Evolutionary conservation across 2,329 filamentous ascomycete genomes (phyloP).

Genomic region (Periconia digitata): DNA sequence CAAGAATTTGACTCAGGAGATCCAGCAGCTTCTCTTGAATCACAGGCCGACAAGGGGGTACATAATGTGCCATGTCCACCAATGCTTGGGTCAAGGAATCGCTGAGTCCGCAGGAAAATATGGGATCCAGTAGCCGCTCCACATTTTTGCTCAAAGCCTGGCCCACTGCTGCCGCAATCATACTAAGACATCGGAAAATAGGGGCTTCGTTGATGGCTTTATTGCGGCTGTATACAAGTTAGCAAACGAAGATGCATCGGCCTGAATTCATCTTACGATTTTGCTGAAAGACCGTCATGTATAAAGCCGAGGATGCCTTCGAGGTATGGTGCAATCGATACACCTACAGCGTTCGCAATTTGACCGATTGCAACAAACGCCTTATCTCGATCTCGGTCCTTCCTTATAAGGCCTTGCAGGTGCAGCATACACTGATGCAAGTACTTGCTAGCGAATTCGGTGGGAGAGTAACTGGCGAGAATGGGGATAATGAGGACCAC

Average conservation of each 20-base stretch:
- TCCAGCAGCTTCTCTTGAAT: conserved; percentile 94
- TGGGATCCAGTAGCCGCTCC: conserved; percentile 90
- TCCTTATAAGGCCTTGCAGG: conserved; percentile 88
- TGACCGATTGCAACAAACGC: conserved; percentile 96
- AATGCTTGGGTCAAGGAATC: conserved; percentile 92
- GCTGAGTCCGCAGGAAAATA: conserved; percentile 94
- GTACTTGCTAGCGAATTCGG: conserved; percentile 84
- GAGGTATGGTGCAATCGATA: conserved; percentile 90
- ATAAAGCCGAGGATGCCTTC: conserved; percentile 94
- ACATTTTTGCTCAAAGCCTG: conserved; percentile 98
- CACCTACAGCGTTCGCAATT: conserved; percentile 94
- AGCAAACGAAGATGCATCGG: conserved; percentile 23
- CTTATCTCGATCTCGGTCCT: conserved; percentile 85
- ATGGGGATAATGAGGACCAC: conserved; percentile 91
- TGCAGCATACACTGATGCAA: conserved; percentile 98
- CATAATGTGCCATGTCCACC: conserved; percentile 98
- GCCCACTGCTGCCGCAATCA: conserved; percentile 90
- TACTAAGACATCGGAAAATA: conserved; percentile 97
- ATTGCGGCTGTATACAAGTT: conserved; percentile 48
- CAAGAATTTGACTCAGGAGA: conserved; percentile 91
- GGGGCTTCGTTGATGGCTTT: conserved; percentile 65
- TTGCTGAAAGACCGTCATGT: conserved; percentile 81
- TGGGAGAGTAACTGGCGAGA: conserved; percentile 86
- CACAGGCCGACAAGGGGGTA: conserved; percentile 86
- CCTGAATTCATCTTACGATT: conserved; percentile 58